Conservation (phyloP, 441 rosid genomes). For the Euphorbia schlechtendalii region DNA sequence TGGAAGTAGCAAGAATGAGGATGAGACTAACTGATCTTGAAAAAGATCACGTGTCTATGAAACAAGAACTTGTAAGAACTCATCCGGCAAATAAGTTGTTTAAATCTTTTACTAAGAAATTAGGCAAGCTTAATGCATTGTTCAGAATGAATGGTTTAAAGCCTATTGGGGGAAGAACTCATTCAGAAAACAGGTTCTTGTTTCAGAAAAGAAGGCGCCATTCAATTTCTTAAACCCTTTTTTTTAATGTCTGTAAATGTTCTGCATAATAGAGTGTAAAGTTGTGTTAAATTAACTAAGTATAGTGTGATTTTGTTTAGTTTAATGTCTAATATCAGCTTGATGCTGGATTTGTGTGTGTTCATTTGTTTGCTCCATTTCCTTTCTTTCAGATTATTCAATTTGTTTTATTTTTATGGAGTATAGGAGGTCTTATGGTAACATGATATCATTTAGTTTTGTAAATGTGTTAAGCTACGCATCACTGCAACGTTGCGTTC, state of each 20-base stretch:
- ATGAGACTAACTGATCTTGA: conserved; percentile 94
- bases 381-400: too few species aligned
- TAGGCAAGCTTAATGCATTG: conserved; percentile 70
- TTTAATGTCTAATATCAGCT: conserved; percentile 9
- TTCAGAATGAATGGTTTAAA: conserved; percentile 54
- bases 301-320: conserved; percentile 20
- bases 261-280: conserved; percentile 29
- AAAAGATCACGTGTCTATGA: conserved; percentile 88
- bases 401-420: too few species aligned
- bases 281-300: conserved; percentile 2
- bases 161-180: conserved; percentile 45
- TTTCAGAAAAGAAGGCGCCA: conserved; percentile 74
- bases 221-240: conserved; percentile 51
- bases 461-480: too few species aligned
- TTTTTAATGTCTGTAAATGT: neutral
- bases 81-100: conserved; percentile 69
- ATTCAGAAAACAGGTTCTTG: conserved; percentile 56
- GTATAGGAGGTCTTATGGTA: too few species aligned
- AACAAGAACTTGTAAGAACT: conserved; percentile 66
- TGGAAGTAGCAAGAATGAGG: conserved; percentile 95
- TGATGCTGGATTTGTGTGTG: neutral
- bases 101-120: conserved; percentile 62
- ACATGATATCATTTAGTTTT: too few species aligned
- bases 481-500: too few species aligned
- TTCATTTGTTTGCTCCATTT: too few species aligned